Base-by-base conservation (phyloP, 257 asterid species). In the Nemophila menziesii region DNA sequence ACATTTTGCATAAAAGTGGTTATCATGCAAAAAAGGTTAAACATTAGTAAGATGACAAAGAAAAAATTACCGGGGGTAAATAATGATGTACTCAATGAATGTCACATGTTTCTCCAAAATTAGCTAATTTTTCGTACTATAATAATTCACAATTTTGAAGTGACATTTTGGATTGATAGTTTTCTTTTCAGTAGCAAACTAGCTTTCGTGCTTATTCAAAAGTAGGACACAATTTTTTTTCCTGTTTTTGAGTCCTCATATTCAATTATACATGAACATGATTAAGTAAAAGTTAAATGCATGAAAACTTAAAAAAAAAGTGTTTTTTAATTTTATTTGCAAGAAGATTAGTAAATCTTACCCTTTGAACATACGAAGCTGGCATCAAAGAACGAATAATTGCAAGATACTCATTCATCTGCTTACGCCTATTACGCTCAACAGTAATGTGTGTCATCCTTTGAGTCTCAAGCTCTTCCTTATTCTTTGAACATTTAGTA, bases 361-460 rank as follows among this genome's bases (percentile, higher is more conserved):
- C 77, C 69, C 77, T 61, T 61, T 65, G 77, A 39, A 61, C 77
- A 15, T 70, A 70, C 2, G 73, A 65, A 23, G 69, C 43, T 15
- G 77, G 77, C 73, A 70, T 65, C 53, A 70, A 16, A n/a, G 72
- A 56, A 40, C 69, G 63, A 42, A 70, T 70, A 15, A 65, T 58
- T 4, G 72, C 59, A 44, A 70, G 77, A 19, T 70, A 70, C 40
- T 70, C 72, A 47, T 70, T 70, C 77, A 70, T 70, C 23, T 69
- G 76, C 19, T 65, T 64, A 5, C 76, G 48, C 4, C 76, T 49
- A 18, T 69, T 69, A 1, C 76, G 54, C 33, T 70, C 77, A 23
- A 70, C 77, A 16, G 77, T 63, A 61, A 70, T 65, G 67, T 70
- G 77, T 27, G 72, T 70, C 72, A 70, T 70, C 46, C 77, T 65